Base-by-base conservation (phyloP, 2,329 filamentous ascomycete species). In the Bipolaris oryzae region DNA sequence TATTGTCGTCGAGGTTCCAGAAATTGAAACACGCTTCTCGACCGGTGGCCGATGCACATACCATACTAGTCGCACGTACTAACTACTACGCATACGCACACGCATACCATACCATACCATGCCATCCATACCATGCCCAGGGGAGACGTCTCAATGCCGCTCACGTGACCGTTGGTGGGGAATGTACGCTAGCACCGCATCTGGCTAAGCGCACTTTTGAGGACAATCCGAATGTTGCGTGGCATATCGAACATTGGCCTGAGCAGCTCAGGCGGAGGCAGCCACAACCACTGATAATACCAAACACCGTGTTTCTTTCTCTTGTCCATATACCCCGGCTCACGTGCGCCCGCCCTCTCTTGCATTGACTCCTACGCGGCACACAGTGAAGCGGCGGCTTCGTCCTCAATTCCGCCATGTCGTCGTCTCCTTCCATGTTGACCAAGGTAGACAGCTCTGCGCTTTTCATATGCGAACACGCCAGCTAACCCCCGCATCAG, bases 401-500 rank as follows among this genome's bases (percentile, higher is more conserved):
- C 77, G 66, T 72, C 73, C 66, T 62, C 63, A 72, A 68, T 68
- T 70, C 75, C 74, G 76, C 69, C 71, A 81, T 81, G 78, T 75
- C 76, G 52, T 77, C 78, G 50, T 77, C 79, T 66, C 78, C 80
- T 61, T 78, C 75, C 63, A 83, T 83, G 80, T 78, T 83, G 74
- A 83, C 80, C 69, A 83, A 83, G 77, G 81, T 77, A 78, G 21
- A 67, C 60, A 57, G 55, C 57, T 63, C 62, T 55, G 50, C 55
- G 28, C 42, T 50, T 13, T 11, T 31, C 13, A 3, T 55, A 48
- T 50, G 53, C 54, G 45, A 9, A 7, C 25, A 46, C 25, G 31
- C 53, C 44, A 52, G 54, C 66, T 74, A 47, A 76, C 50, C 10
- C 50, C 10, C 18, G 46, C 7, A 50, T 23, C 64, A 86, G 84